Evolutionary conservation across 2,329 filamentous ascomycete genomes (phyloP).

Genomic region (Penicillium sp.): DNA sequence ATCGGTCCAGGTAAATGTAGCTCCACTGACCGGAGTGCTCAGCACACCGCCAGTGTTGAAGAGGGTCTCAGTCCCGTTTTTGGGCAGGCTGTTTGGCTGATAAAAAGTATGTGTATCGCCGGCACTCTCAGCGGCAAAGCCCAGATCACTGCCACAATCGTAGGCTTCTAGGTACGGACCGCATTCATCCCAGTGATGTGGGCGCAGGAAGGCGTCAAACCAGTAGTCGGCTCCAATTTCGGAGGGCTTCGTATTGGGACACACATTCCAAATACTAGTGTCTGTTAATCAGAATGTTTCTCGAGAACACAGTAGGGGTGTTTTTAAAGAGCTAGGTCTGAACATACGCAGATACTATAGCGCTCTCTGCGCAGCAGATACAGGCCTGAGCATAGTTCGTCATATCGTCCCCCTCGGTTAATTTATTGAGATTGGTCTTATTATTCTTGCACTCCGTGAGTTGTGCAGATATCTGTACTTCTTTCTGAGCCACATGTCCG

Average conservation of each 20-base stretch:
- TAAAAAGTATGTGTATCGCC: conserved; percentile 19
- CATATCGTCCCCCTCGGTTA: conserved; percentile 4
- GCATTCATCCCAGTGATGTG: conserved; percentile 19
- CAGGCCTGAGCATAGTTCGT: conserved; percentile 17
- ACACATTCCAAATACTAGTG: conserved; percentile 22
- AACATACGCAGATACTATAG: conserved; percentile 21
- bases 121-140: conserved; percentile 15
- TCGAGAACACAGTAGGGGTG: background rate
- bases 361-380: conserved; percentile 22
- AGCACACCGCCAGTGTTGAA: conserved; percentile 18
- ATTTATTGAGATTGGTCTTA: conserved; percentile 9
- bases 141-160: conserved; percentile 21
- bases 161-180: conserved; percentile 15
- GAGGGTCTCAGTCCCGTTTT: conserved; percentile 21
- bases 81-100: conserved; percentile 11
- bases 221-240: conserved; percentile 13
- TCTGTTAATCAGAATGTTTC: background rate
- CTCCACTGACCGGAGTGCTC: conserved; percentile 21
- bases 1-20: conserved; percentile 23
- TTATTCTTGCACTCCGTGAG: conserved; percentile 15
- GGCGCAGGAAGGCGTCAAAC: background rate
- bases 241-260: conserved; percentile 20
- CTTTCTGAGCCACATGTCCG: conserved; percentile 10
- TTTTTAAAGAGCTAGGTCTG: background rate
- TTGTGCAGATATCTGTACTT: conserved; percentile 4